A percentile compares a stretch with the other conserved stretches of the same genome.
Conservation (phyloP, 352 stramenopile genomes). For the Phytophthora sp. region DNA sequence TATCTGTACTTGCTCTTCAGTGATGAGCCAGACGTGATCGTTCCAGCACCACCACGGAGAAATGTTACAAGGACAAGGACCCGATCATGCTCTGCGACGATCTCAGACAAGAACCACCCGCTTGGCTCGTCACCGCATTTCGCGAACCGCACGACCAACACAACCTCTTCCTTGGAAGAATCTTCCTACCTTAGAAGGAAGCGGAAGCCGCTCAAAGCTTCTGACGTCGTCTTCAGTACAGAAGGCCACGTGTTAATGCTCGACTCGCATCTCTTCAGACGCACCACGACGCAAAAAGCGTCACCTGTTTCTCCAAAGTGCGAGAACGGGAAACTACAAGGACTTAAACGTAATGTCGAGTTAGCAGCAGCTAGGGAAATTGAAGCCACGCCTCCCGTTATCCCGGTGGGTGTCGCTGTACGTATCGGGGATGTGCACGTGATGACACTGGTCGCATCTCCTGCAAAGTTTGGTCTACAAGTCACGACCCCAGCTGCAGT, state of each 20-base stretch:
- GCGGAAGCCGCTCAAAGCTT: constrained; percentile 58
- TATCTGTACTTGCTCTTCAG: constrained; percentile 99
- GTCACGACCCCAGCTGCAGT: constrained; percentile 48
- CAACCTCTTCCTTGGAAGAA: constrained; percentile 13
- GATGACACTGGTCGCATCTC: constrained; percentile 70
- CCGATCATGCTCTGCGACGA: constrained; percentile 3
- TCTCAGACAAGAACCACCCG: constrained; percentile 9
- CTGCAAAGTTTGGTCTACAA: constrained; percentile 68
- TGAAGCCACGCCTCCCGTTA: constrained; percentile 16
- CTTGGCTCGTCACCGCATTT: constrained; percentile 8
- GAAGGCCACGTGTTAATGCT: constrained; percentile 84
- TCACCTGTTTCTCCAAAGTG: constrained; percentile 35
- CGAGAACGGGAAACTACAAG: constrained; percentile 59
- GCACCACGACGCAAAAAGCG: constrained; percentile 6
- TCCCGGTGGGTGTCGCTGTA: constrained; percentile 67
- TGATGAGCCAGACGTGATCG: constrained; percentile 80
- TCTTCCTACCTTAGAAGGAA: constrained; percentile 19
- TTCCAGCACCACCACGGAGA: constrained; percentile 37
- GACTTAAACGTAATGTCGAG: constrained; percentile 47
- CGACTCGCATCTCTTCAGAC: constrained; percentile 58
- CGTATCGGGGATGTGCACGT: constrained; percentile 65
- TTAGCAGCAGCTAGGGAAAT: constrained; percentile 29
- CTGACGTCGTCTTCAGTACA: constrained; percentile 83
- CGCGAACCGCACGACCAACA: constrained; percentile 15
- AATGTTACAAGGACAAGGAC: constrained; percentile 15